A percentile compares a stretch with the other conserved stretches of the same genome.
phyloP scores from a whole-genome alignment of 306 rosid genomes.

The Lathyrus sativus region DNA sequence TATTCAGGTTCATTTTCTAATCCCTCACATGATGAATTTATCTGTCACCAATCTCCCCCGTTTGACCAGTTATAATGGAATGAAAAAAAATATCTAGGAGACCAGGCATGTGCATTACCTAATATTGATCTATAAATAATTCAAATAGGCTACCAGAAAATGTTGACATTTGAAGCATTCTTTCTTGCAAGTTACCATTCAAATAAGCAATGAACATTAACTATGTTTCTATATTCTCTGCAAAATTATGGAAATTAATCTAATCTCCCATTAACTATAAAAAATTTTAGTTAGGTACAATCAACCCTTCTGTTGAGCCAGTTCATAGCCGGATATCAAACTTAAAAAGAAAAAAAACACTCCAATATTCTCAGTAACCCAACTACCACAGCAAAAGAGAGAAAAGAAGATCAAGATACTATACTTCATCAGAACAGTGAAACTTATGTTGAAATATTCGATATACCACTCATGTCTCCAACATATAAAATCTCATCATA shows the following conservation, averaged over 20 bases:
- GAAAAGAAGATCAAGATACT: background rate
- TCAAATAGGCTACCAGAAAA: slow-evolving; percentile 26
- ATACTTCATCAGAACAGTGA: slow-evolving; percentile 7
- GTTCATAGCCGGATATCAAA: no score
- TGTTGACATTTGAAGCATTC: slow-evolving; percentile 50
- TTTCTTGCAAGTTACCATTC: slow-evolving; percentile 35
- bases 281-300: background rate
- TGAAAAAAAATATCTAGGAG: slow-evolving; percentile 10
- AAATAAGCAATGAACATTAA: slow-evolving; percentile 10
- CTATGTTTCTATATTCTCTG: slow-evolving; percentile 19
- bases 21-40: slow-evolving; percentile 19
- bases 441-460: background rate
- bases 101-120: slow-evolving; percentile 54
- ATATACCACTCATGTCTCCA: slow-evolving; percentile 9
- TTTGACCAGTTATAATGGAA: slow-evolving; percentile 34
- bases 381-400: background rate
- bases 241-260: slow-evolving; percentile 14
- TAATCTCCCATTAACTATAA: slow-evolving; percentile 3
- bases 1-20: slow-evolving; percentile 33
- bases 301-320: no score
- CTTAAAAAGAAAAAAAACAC: no score
- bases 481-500: slow-evolving; percentile 31
- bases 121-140: slow-evolving; percentile 39
- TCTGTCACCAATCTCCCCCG: slow-evolving; percentile 12
- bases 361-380: no score